These are phyloP conservation scores for Nakazawaea ishiwadae DNA, from an alignment of 805 yeast genomes.

Conservation along the genomic window DNA sequence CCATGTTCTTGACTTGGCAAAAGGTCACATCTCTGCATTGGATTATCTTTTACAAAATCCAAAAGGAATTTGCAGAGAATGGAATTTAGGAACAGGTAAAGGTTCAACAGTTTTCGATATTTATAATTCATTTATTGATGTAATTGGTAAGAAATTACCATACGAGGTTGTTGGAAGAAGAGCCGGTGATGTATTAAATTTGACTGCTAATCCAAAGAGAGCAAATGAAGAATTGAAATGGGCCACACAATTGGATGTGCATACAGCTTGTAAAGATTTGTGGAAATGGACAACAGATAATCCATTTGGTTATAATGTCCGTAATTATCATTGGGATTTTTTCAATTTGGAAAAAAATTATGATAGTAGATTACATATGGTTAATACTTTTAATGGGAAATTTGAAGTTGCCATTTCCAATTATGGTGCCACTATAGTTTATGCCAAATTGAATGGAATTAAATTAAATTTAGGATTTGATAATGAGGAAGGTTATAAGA, in stretches of 20 bases:
- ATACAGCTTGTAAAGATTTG: slow-evolving; percentile 63
- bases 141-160: slow-evolving; percentile 61
- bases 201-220: slow-evolving; percentile 66
- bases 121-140: slow-evolving; percentile 56
- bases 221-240: slow-evolving; percentile 66
- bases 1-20: slow-evolving; percentile 75
- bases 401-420: slow-evolving; percentile 40
- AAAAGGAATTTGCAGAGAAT: slow-evolving; percentile 59
- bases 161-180: slow-evolving; percentile 64
- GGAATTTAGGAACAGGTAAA: slow-evolving; percentile 81
- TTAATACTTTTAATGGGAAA: slow-evolving; percentile 15
- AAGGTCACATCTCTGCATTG: slow-evolving; percentile 72
- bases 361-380: slow-evolving; percentile 31
- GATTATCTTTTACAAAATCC: slow-evolving; percentile 38
- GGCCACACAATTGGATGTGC: slow-evolving; percentile 51
- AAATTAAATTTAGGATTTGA: slow-evolving; percentile 36
- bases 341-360: slow-evolving; percentile 21
- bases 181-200: slow-evolving; percentile 70
- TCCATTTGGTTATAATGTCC: slow-evolving; percentile 52
- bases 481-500: slow-evolving; percentile 24
- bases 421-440: slow-evolving; percentile 48
- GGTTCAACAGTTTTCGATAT: slow-evolving; percentile 80
- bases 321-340: slow-evolving; percentile 29
- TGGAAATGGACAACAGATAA: slow-evolving; percentile 76
- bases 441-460: slow-evolving; percentile 32